phyloP scores from a whole-genome alignment of 2,329 filamentous ascomycete species.

The Arthroderma sp. region DNA sequence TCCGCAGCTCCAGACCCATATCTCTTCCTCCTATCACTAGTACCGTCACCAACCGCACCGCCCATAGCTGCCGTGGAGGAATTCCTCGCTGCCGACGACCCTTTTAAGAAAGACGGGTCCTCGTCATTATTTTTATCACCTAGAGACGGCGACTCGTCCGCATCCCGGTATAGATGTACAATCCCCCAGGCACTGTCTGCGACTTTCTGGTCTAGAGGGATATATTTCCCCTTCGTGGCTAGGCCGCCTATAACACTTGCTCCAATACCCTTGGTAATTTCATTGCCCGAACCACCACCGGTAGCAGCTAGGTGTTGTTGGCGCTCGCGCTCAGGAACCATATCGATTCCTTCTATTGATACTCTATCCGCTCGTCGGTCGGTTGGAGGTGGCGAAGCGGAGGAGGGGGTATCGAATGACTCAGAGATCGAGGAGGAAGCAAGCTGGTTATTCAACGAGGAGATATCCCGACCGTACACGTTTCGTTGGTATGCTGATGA shows the following conservation, averaged over 20 bases:
- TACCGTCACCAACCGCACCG: constrained; percentile 8
- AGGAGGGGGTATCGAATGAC: too few relatives aligned
- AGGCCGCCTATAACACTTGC: constrained; percentile 46
- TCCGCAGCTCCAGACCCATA: constrained; percentile 6
- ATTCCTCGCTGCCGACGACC: constrained; percentile 22
- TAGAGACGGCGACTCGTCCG: constrained; percentile 55
- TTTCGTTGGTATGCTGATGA: too few relatives aligned
- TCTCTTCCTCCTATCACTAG: constrained; percentile 6
- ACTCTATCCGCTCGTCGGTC: constrained; percentile 80
- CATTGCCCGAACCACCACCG: constrained; percentile 24
- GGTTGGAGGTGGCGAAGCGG: constrained; percentile 6
- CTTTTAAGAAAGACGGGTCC: constrained; percentile 29
- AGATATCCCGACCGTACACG: too few relatives aligned
- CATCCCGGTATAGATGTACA: constrained; percentile 85
- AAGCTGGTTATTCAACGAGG: too few relatives aligned
- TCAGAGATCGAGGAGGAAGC: too few relatives aligned
- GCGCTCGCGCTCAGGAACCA: constrained; percentile 30
- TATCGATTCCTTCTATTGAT: constrained; percentile 67
- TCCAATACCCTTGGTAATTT: constrained; percentile 36
- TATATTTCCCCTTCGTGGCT: constrained; percentile 69
- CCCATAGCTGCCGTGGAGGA: constrained; percentile 11
- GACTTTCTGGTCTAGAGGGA: constrained; percentile 54
- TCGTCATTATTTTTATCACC: constrained; percentile 29
- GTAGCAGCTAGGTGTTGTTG: constrained; percentile 22
- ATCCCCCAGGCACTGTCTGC: constrained; percentile 83